Percentiles rank a stretch among this genome's conserved stretches.
These are phyloP conservation scores for Bruguiera sexangula DNA, from an alignment of 345 rosid species.

Conservation along the genomic window DNA sequence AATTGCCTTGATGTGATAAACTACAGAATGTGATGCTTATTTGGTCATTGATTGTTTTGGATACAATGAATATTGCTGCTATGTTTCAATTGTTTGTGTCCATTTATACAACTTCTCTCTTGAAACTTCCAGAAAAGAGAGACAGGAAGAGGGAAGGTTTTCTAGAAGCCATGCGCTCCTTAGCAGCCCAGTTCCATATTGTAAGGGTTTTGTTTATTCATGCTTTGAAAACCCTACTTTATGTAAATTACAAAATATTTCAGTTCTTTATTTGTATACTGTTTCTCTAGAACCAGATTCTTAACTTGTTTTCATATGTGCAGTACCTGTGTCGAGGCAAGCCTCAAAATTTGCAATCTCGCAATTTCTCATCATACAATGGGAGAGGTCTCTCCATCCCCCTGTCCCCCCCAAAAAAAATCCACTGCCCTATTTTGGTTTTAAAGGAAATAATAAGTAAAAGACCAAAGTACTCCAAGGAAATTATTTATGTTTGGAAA, in stretches of 20 bases:
- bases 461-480: background rate
- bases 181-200: slow-evolving; percentile 20
- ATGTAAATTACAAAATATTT: background rate
- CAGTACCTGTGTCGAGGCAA: slow-evolving; percentile 18
- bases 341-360: slow-evolving; percentile 15
- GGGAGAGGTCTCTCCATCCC: slow-evolving; percentile 6
- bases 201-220: slow-evolving; percentile 8
- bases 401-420: no score
- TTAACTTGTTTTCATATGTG: background rate
- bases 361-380: slow-evolving; percentile 17
- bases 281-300: no score
- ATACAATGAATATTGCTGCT: no score
- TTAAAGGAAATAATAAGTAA: background rate
- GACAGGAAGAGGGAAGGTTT: no score
- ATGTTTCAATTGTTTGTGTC: no score
- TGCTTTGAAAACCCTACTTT: background rate
- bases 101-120: no score
- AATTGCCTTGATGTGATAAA: no score
- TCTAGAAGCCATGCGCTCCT: slow-evolving; percentile 15
- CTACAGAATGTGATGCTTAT: no score
- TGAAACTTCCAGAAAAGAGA: no score
- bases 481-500: no score
- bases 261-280: background rate
- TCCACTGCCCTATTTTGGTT: background rate
- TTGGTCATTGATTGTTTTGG: no score